A percentile compares a stretch with the other conserved stretches of the same genome.
phyloP scores from a whole-genome alignment of 345 rosid genomes.

The Barbarea vulgaris region DNA sequence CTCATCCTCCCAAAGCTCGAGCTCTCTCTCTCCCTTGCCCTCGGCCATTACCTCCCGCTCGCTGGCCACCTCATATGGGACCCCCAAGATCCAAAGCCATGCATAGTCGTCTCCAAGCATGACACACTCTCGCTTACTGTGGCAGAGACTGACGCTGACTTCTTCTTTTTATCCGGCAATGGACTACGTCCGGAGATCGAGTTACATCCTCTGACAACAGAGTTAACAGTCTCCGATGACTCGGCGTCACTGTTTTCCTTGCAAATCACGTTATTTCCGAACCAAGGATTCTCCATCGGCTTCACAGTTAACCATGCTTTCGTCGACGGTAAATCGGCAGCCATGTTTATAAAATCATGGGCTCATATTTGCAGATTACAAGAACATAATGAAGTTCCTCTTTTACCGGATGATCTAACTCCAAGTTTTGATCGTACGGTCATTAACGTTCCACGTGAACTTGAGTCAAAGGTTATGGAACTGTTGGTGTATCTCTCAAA shows the following conservation, averaged over 20 bases:
- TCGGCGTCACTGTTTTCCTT: conserved; percentile 11
- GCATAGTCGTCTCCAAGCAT: neutral
- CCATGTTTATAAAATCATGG: conserved; percentile 36
- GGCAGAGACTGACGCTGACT: conserved; percentile 37
- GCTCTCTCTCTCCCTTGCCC: conserved; percentile 36
- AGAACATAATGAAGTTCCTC: too few relatives aligned
- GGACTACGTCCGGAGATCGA: conserved; percentile 8
- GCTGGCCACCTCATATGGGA: conserved; percentile 39
- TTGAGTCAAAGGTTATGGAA: conserved; percentile 2
- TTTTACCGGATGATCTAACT: too few relatives aligned
- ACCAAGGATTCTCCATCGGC: conserved; percentile 36
- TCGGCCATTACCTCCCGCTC: conserved; percentile 39
- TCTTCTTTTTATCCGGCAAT: conserved; percentile 23
- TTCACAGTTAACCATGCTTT: conserved; percentile 22
- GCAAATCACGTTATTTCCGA: conserved; percentile 39
- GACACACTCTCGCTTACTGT: conserved; percentile 39
- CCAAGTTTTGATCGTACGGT: too few relatives aligned
- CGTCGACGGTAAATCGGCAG: conserved; percentile 16
- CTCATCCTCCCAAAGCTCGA: conserved; percentile 34
- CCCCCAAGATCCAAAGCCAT: conserved; percentile 5
- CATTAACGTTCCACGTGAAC: conserved; percentile 5
- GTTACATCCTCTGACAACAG: conserved; percentile 25
- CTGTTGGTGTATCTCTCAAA: too few relatives aligned
- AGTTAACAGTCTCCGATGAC: conserved; percentile 19
- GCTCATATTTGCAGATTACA: too few relatives aligned